Evolutionary conservation across 2,329 filamentous ascomycete species (phyloP), one percentile per base, ranked within the genome.

Genomic region (Xylariaceae sp.): DNA sequence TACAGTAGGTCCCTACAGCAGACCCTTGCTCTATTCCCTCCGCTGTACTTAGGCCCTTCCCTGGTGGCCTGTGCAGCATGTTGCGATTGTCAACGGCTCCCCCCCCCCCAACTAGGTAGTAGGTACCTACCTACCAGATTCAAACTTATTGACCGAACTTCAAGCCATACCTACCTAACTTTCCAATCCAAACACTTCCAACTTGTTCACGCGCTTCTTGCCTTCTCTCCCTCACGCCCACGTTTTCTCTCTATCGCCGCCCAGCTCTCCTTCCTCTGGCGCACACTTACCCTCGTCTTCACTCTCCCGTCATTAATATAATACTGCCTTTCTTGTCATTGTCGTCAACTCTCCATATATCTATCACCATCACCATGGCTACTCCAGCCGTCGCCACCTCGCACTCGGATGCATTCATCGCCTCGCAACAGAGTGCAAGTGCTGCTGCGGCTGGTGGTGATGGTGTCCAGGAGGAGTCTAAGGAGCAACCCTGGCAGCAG

Each of bases 401-500:
- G 27, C 46, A 53, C 45, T 65, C 62, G 3, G 57, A 61, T 34
- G 59, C 57, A 35, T 60, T 80, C 75, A 69, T 80, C 58, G 67
- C 71, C 53, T 66, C 73, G 35, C 68, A 69, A 51, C 68, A 69
- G 51, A 68, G 67, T 39, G 58, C 54, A 44, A 58, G 56, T 46
- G 47, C 61, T 47, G 57, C 61, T 32, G 50, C 49, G n/a, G 59
- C 61, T 46, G 54, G 62, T 35, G 49, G 9, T 31, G 56, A 56
- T 35, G 63, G 68, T 43, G 56, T 55, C 61, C 66, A 63, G 54
- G 62, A 54, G 47, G 41, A 45, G 9, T 26, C 44, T 2, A 54
- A 53, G 39, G 65, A 66, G 35, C 67, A 67, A 43, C 68, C 65
- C 53, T 95, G 85, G 79, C 83, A 84, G 67, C 87, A 96, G 71